Evolutionary conservation across 2,329 filamentous ascomycete species (phyloP).

Genomic region (Daldinia sp.): DNA sequence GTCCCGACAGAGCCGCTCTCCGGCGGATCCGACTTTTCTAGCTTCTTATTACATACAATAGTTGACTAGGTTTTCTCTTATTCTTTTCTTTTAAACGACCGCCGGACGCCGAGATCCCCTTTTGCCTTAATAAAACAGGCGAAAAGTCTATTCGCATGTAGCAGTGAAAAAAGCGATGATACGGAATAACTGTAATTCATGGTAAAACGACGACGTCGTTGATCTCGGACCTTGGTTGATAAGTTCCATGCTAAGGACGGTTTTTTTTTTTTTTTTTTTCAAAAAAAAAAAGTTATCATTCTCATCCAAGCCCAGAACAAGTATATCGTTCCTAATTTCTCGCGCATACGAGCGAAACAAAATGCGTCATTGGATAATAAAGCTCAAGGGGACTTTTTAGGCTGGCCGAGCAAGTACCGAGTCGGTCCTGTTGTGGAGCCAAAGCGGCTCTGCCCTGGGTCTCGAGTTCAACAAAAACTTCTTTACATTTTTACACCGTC

Average conservation of each 20-base stretch:
- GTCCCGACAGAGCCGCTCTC: constrained; percentile 32
- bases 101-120: constrained; percentile 18
- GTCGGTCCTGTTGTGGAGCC: constrained; percentile 45
- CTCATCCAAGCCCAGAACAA: not conserved
- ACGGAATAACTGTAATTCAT: too few relatives aligned
- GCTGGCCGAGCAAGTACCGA: constrained; percentile 41
- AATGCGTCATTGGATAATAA: constrained; percentile 23
- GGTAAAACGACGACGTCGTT: too few relatives aligned
- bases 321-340: not conserved
- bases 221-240: too few relatives aligned
- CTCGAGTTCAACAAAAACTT: constrained; percentile 21
- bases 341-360: constrained; percentile 8
- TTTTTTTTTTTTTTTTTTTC: too few relatives aligned
- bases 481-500: constrained; percentile 12
- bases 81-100: constrained; percentile 11
- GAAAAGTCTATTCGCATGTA: too few relatives aligned
- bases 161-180: not conserved
- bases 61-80: too few relatives aligned
- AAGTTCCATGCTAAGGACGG: too few relatives aligned
- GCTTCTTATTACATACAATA: not conserved
- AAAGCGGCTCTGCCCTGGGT: constrained; percentile 40
- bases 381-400: constrained; percentile 27
- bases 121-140: not conserved
- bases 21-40: constrained; percentile 20
- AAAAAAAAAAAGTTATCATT: constrained; percentile 2